Base-by-base conservation (phyloP, 352 stramenopile genomes). In the Peronospora belbahrii region DNA sequence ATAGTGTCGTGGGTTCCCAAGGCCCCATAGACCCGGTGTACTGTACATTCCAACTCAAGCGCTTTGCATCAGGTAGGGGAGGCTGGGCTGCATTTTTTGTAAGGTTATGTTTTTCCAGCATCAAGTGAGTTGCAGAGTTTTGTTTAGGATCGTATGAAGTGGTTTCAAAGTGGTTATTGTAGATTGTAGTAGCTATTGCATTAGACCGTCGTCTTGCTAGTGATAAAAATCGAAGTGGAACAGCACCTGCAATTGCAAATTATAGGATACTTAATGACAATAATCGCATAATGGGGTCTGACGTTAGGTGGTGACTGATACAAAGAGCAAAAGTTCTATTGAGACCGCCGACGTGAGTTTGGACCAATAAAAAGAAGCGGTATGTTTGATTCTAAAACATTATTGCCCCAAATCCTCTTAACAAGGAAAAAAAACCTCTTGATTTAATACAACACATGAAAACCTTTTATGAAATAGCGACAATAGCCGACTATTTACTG, bases 31-130 rank as follows among this genome's bases (percentile, higher is more conserved):
- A 55, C 11, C 79, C 79, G 6, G 88, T 77, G 49, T 91, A 91
- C 60, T 91, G 79, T 19, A 91, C 79, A 39, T 87, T 91, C 79
- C 79, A 48, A 85, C 44, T 83, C 72, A 40, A 88, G 56, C 46
- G 69, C 42, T 81, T 75, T 33, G 46, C 44, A 5, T n/a, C 33
- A 6, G 64, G 53, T n/a, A 85, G 40, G 6, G 19, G 31, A 3
- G 56, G 48, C 23, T 71, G 40, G 2, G 43, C 56, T 31, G 34
- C 52, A 33, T 62, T 32, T 11, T 52, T 20, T 13, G 43, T 59
- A 2, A 18, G 13, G 22, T 56, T 58, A 17, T 30, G 19, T 45
- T 53, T 30, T 3, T 34, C 20, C 13, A 45, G 20, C 15, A 33
- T 51, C 41, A 30, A 51, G n/a, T 52, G 27, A 14, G 40, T 27